phyloP scores from a whole-genome alignment of 2,329 filamentous ascomycete species.

The Sporothrix curviconia region DNA sequence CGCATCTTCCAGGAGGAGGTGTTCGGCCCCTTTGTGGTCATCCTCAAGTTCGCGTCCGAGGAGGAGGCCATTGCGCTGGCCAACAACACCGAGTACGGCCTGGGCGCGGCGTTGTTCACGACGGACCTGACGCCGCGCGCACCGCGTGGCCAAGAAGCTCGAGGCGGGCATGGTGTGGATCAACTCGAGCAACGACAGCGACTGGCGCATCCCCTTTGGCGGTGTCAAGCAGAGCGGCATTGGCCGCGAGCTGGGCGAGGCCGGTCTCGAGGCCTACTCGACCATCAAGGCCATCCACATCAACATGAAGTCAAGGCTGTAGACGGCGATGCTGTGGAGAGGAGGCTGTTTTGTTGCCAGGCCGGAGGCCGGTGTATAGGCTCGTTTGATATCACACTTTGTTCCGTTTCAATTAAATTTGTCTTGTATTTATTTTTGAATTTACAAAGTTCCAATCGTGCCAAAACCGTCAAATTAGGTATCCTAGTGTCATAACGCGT shows the following conservation, averaged over 20 bases:
- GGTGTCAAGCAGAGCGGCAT: slow-evolving; percentile 35
- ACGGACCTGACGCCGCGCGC: slow-evolving; percentile 41
- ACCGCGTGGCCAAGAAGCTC: slow-evolving; percentile 30
- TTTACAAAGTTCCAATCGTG: too few species aligned
- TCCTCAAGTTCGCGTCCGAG: slow-evolving; percentile 44
- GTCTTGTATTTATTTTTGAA: neutral
- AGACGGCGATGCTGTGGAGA: neutral
- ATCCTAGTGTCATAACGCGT: too few species aligned
- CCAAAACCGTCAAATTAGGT: too few species aligned
- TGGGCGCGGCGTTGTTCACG: slow-evolving; percentile 51
- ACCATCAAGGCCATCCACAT: slow-evolving; percentile 32
- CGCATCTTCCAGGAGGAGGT: slow-evolving; percentile 45
- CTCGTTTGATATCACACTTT: too few species aligned
- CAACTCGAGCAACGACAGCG: slow-evolving; percentile 36
- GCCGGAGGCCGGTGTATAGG: too few species aligned
- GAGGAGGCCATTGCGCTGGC: slow-evolving; percentile 43
- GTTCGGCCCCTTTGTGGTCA: slow-evolving; percentile 53
- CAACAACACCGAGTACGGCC: slow-evolving; percentile 50
- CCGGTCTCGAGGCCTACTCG: slow-evolving; percentile 30
- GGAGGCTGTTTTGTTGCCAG: neutral
- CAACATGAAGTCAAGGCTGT: slow-evolving; percentile 25
- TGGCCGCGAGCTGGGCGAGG: slow-evolving; percentile 32
- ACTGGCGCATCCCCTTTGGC: slow-evolving; percentile 48
- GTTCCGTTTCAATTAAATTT: too few species aligned
- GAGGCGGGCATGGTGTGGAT: slow-evolving; percentile 50